Evolutionary conservation across 495 filamentous ascomycete genomes (phyloP), one percentile per base, ranked within the genome.

Genomic region (Aspergillus conjunctus): DNA sequence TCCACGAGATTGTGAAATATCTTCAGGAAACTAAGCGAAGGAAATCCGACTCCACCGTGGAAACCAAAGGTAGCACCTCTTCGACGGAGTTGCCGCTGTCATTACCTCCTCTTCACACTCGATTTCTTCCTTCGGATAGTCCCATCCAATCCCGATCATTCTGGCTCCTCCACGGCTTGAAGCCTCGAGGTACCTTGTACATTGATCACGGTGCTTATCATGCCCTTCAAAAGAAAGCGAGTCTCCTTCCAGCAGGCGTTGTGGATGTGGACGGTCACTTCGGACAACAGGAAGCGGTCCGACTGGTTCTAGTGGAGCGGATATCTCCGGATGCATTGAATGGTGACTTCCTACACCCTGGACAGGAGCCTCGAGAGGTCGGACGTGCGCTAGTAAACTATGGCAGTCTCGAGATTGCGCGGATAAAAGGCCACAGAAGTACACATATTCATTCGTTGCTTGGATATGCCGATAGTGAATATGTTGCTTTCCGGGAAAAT

Each of bases 121-220:
- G 94, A 55, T 98, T 98, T 75, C 82, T 96, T 15, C 91, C 92
- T 5, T 91, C 90, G n/a, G 81, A 85, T 1, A 84, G 90, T 22
- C 91, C 93, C 0, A 92, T 98, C 26, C 87, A 91, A 43, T 94
- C 96, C 65, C 88, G 92, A 49, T 91, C 92, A 65, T 97, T 98
- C 81, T 98, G 95, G 94, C 85, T 98, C 51, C 86, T 98, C 0
- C 90, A 98, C 68, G 94, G 94, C 26, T 84, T 98, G n/a, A 87
- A 88, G 4, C 90, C 95, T 3, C 91, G 94, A 63, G 94, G 94
- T 1, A 97, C 88, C 14, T 64, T 98, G 7, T 97, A 89, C 70
- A 97, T 98, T 69, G 94, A 98, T 73, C 78, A 84, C 11, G 94
- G 94, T 41, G 93, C 94, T 1, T 86, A 92, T 69, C 76, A 80